phyloP scores from a whole-genome alignment of 1,284 basidiomycete genomes.

The Butyriboletus appendiculatus region DNA sequence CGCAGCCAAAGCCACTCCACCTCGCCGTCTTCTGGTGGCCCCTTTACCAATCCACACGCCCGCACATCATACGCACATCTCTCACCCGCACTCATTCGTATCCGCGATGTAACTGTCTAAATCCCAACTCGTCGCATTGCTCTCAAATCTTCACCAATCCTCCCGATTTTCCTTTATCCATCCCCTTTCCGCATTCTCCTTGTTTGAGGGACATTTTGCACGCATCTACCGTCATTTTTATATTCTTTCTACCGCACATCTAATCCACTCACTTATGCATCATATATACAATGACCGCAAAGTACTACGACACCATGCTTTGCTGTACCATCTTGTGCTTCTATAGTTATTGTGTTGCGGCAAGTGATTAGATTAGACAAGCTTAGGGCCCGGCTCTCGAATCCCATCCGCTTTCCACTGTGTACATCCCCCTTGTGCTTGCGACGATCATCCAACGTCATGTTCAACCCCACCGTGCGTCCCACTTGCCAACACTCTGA shows the following conservation, averaged over 20 bases:
- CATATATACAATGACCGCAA: slow-evolving; percentile 34
- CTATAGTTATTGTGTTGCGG: slow-evolving; percentile 35
- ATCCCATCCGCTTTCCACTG: slow-evolving; percentile 20
- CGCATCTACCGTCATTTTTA: slow-evolving; percentile 28
- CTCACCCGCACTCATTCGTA: slow-evolving; percentile 34
- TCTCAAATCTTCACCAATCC: neutral
- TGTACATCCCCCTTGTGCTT: neutral
- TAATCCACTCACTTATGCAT: slow-evolving; percentile 40
- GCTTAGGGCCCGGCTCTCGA: slow-evolving; percentile 12
- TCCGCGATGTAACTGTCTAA: slow-evolving; percentile 34
- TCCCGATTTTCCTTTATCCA: neutral
- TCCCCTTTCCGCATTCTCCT: slow-evolving; percentile 1
- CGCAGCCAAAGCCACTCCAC: slow-evolving; percentile 31
- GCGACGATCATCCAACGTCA: neutral
- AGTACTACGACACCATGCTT: slow-evolving; percentile 25
- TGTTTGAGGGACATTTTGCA: slow-evolving; percentile 10
- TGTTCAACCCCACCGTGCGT: slow-evolving; percentile 51
- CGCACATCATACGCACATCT: slow-evolving; percentile 52
- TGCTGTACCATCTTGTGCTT: slow-evolving; percentile 38
- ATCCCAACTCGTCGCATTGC: neutral
- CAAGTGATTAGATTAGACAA: slow-evolving; percentile 36
- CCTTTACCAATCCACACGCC: slow-evolving; percentile 49
- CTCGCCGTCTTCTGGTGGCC: slow-evolving; percentile 35
- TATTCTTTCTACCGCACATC: slow-evolving; percentile 27
- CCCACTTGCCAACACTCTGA: slow-evolving; percentile 50